phyloP scores from a whole-genome alignment of 306 rosid species.

The Inga laurina region DNA sequence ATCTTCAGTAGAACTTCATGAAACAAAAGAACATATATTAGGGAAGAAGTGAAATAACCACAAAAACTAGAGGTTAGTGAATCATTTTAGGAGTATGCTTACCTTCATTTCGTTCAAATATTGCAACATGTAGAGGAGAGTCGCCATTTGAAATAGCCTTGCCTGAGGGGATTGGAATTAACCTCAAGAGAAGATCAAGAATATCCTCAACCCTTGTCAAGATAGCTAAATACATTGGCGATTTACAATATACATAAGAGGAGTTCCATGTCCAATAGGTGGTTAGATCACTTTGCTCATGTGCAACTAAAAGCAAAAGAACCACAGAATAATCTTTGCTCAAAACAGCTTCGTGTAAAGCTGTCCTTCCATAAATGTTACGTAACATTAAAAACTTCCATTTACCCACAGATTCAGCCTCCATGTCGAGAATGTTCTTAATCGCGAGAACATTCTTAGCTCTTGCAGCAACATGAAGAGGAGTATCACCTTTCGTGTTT shows the following conservation, averaged over 20 bases:
- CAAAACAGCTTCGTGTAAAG: neutral
- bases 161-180: neutral
- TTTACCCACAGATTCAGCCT: too few species aligned
- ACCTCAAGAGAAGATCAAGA: neutral
- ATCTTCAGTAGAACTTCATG: neutral
- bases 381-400: too few species aligned
- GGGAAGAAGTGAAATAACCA: neutral
- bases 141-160: neutral
- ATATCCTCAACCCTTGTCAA: neutral
- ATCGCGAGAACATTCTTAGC: neutral
- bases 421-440: neutral
- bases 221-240: neutral
- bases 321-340: neutral
- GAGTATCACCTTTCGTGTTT: neutral
- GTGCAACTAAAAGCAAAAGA: neutral
- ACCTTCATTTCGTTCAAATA: neutral
- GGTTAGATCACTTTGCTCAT: neutral
- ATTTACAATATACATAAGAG: neutral
- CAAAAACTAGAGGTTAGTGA: too few species aligned
- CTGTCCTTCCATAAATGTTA: neutral
- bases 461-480: neutral
- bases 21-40: neutral
- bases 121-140: neutral
- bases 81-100: neutral
- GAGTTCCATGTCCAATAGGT: neutral